Evolutionary conservation across 2,329 filamentous ascomycete species (phyloP), one percentile per base, ranked within the genome.

Genomic region (Chaetomium globosum): DNA sequence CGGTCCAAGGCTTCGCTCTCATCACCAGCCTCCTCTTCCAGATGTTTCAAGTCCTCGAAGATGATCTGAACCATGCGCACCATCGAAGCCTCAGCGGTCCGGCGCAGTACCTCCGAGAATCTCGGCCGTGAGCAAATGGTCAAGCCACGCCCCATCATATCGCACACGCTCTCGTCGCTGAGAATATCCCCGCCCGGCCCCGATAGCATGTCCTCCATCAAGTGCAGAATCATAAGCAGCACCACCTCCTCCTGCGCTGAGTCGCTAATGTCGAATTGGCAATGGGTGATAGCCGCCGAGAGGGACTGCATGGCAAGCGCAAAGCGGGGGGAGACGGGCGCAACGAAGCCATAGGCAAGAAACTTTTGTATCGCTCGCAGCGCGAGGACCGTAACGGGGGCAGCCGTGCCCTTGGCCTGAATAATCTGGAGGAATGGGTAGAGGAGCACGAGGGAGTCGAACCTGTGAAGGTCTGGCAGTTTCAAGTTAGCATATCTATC

Each of bases 1-100:
- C 85, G 85, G 63, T 92, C 89, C 64, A 91, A 77, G 3, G 85
- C 85, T 43, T 88, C 85, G 7, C 85, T 78, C 67, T 90, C 87
- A 46, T 89, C 85, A 13, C 87, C 87, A 26, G 88, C 85, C 74
- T 93, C 89, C 55, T 91, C 84, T 72, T 96, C 92, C 8, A 98
- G 81, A 69, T 93, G 88, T 76, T 96, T 97, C 60, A 99, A 80
- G 66, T 96, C 89, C 77, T 93, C 91, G 75, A 99, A 99, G 73
- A 99, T 97, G 70, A 97, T 93, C 78, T 99, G 95, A 75, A 95
- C 98, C 95, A 99, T 99, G 71, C 92, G 92, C 54, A 98, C 92
- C 93, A 99, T 97, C 62, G 93, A 90, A 74, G 96, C 95, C 78
- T 99, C 95, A 1, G 95, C 95, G 23, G 93, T 96, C 69, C 93